Evolutionary conservation across 2,329 filamentous ascomycete genomes (phyloP), one percentile per base, ranked within the genome.

Genomic region (Ophiostoma ips): DNA sequence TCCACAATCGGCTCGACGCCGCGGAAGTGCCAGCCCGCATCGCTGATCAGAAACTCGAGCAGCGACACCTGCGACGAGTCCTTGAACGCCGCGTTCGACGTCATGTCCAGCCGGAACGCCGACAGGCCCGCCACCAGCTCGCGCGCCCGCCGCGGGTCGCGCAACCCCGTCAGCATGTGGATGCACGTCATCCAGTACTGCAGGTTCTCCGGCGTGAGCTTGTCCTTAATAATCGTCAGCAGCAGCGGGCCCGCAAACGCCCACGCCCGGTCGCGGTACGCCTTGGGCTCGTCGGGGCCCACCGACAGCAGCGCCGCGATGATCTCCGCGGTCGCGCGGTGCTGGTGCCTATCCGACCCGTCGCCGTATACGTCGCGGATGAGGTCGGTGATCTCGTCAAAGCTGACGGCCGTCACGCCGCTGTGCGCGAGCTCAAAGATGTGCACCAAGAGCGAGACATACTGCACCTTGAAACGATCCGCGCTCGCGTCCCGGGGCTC

Each of bases 31-130:
- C 94, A 98, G 1, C 92, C 92, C 34, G 82, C 78, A 59, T 95
- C 88, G 41, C 81, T 81, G 52, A 98, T 84, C 55, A 86, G 77
- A 57, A 94, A 87, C 58, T 95, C 87, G 16, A 98, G 72, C 30
- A 98, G 71, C 56, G 92, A 83, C 15, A 98, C 87, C 69, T 96
- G 95, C 28, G 90, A 94, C 50, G 90, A 95, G 64, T 98, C 94
- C 64, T 98, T 98, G 75, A 98, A 98, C 0, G 92, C 92, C 4
- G 94, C 92, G 62, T 96, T 95, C 0, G 90, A 95, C 6, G 79
- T 73, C 83, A 96, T 90, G 62, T 98, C 92, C 10, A 98, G 73
- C 30, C 87, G 78, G 76, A 96, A 96, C 49, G 81, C 79, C 44
- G 84, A 78, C 18, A 98, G 72, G 65, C 80, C 83, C 55, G 92